phyloP scores from a whole-genome alignment of 495 filamentous ascomycete species.

The Penicillium lagena region DNA sequence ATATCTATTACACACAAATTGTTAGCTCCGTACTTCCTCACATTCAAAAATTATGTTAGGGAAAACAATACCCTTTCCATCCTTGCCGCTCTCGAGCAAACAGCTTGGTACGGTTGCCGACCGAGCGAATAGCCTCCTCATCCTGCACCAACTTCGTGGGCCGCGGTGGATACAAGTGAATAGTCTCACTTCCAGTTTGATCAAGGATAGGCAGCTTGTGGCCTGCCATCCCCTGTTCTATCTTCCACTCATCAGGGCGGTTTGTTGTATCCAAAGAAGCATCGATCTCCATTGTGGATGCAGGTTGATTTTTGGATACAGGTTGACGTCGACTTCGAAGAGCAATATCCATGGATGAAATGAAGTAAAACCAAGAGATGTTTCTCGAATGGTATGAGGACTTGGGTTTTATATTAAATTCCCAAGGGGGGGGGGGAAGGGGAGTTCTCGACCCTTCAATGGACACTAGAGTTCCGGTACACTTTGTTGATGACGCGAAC shows the following conservation, averaged over 20 bases:
- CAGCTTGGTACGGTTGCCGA: slow-evolving; percentile 28
- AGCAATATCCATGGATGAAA: no score
- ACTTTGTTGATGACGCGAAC: no score
- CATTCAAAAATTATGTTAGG: not conserved
- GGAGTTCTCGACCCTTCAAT: no score
- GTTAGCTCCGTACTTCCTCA: not conserved
- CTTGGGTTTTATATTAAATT: no score
- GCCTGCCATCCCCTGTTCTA: slow-evolving; percentile 44
- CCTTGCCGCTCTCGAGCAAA: slow-evolving; percentile 28
- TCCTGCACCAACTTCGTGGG: slow-evolving; percentile 22
- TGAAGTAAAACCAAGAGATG: no score
- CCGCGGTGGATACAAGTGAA: slow-evolving; percentile 12
- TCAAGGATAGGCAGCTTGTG: slow-evolving; percentile 42
- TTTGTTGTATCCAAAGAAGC: slow-evolving; percentile 15
- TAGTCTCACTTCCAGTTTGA: slow-evolving; percentile 26
- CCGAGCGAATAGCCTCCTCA: slow-evolving; percentile 22
- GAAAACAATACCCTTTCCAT: slow-evolving; percentile 25
- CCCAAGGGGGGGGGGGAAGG: no score
- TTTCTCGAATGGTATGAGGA: no score
- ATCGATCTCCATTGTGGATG: slow-evolving; percentile 1
- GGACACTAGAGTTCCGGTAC: no score
- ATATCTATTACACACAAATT: slow-evolving; percentile 25
- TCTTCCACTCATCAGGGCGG: slow-evolving; percentile 46
- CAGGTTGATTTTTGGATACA: no score
- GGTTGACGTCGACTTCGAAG: no score